phyloP scores from a whole-genome alignment of 1,139 yeast genomes.

The Eremothecium gossypii region DNA sequence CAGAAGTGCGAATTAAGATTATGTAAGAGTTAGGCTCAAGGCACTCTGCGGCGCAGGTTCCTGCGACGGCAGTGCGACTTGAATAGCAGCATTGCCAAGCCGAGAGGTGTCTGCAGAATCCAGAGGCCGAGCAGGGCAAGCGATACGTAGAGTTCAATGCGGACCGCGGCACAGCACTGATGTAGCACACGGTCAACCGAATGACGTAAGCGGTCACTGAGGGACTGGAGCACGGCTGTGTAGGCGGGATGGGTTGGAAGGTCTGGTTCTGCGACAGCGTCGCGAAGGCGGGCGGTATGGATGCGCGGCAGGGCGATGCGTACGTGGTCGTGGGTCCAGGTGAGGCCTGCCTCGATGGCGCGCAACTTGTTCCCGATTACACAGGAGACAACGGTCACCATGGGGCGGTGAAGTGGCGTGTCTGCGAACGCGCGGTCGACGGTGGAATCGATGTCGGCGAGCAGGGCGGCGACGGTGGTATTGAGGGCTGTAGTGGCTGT shows the following conservation, averaged over 20 bases:
- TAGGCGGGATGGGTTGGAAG: background rate
- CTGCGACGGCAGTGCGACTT: slow-evolving; percentile 1
- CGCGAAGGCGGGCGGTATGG: slow-evolving; percentile 27
- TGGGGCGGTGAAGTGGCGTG: slow-evolving; percentile 58
- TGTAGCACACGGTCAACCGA: slow-evolving; percentile 15
- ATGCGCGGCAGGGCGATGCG: slow-evolving; percentile 51
- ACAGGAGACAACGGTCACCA: slow-evolving; percentile 65
- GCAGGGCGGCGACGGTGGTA: slow-evolving; percentile 43
- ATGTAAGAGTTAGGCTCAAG: no score
- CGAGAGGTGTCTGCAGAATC: slow-evolving; percentile 39
- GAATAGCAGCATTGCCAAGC: slow-evolving; percentile 6
- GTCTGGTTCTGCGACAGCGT: slow-evolving; percentile 6
- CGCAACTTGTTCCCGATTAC: slow-evolving; percentile 64
- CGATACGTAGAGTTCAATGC: slow-evolving; percentile 41
- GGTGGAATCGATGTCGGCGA: slow-evolving; percentile 43
- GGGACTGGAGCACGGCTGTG: background rate
- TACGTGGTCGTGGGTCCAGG: slow-evolving; percentile 68
- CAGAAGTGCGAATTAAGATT: no score
- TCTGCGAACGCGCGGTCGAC: slow-evolving; percentile 51
- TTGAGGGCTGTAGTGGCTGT: slow-evolving; percentile 48
- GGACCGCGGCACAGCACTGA: slow-evolving; percentile 32
- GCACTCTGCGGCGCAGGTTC: no score
- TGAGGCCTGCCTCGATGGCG: slow-evolving; percentile 57
- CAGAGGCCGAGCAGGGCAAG: slow-evolving; percentile 39
- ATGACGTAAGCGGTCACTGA: background rate